phyloP scores from a whole-genome alignment of 2,329 filamentous ascomycete genomes.

The Pseudogymnoascus sp. region DNA sequence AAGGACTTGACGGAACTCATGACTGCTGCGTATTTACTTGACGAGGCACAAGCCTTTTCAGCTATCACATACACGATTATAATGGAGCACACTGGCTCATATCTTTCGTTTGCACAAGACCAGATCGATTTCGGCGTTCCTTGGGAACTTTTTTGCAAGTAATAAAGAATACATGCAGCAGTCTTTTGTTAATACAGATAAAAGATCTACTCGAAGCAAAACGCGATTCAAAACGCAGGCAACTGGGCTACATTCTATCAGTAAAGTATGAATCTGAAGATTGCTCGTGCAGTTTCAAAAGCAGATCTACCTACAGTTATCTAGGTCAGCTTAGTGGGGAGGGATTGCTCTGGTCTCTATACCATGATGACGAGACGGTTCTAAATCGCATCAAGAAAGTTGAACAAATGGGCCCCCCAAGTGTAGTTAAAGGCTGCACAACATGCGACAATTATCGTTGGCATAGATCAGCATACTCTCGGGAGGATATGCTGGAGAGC shows the following conservation, averaged over 20 bases:
- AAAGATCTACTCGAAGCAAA: neutral
- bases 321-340: neutral
- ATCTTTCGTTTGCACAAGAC: neutral
- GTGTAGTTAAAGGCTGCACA: neutral
- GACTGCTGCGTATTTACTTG: slow-evolving; percentile 16
- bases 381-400: neutral
- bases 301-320: neutral
- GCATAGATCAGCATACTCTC: neutral
- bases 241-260: neutral
- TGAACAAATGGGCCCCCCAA: neutral
- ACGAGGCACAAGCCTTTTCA: slow-evolving; percentile 14
- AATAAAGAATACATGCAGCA: neutral
- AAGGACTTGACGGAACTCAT: neutral
- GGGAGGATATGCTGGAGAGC: neutral
- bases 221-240: neutral
- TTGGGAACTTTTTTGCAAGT: neutral
- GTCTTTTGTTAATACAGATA: neutral
- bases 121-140: neutral
- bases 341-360: neutral
- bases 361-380: neutral
- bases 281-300: neutral
- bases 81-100: slow-evolving; percentile 7
- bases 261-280: neutral
- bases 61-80: slow-evolving; percentile 13
- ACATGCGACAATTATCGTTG: neutral